Percentiles rank a stretch among this genome's conserved stretches.
phyloP scores from a whole-genome alignment of 1,284 basidiomycete genomes.

The Sporisorium exsertum region DNA sequence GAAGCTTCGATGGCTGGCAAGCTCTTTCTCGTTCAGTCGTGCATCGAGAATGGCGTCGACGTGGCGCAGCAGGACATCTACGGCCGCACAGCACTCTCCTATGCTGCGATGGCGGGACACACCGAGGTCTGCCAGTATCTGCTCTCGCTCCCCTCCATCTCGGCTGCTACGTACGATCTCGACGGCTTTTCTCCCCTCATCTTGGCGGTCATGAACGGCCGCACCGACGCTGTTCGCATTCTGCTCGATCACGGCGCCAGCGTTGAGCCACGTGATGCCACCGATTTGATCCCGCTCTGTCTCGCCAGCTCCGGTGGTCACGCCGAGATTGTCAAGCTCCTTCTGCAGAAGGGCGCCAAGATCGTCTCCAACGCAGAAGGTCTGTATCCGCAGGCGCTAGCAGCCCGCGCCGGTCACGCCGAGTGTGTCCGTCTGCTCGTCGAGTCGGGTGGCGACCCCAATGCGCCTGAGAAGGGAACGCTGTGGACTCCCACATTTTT shows the following conservation, averaged over 20 bases:
- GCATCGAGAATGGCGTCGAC: slow-evolving; percentile 80
- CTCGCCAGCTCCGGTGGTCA: slow-evolving; percentile 92
- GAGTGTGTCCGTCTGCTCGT: slow-evolving; percentile 85
- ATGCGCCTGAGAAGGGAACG: slow-evolving; percentile 90
- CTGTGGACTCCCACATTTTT: slow-evolving; percentile 99
- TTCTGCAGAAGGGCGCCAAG: slow-evolving; percentile 82
- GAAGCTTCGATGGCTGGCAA: slow-evolving; percentile 89
- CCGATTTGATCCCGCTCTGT: slow-evolving; percentile 86
- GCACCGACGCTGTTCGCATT: slow-evolving; percentile 77
- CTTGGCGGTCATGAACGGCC: slow-evolving; percentile 89
- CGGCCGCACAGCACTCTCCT: slow-evolving; percentile 92
- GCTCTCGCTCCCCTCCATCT: slow-evolving; percentile 76
- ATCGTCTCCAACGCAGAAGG: slow-evolving; percentile 91
- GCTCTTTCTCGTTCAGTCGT: slow-evolving; percentile 82
- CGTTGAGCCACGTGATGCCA: slow-evolving; percentile 55
- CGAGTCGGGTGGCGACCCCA: slow-evolving; percentile 67
- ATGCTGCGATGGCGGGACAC: slow-evolving; percentile 94
- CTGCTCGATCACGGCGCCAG: slow-evolving; percentile 61
- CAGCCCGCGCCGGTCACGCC: slow-evolving; percentile 91
- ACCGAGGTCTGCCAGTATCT: slow-evolving; percentile 81
- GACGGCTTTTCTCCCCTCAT: slow-evolving; percentile 94
- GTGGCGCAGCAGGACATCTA: slow-evolving; percentile 84
- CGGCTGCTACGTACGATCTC: slow-evolving; percentile 75
- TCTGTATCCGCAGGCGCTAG: slow-evolving; percentile 96
- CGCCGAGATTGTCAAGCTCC: slow-evolving; percentile 81